Evolutionary conservation across 345 rosid species (phyloP).

Genomic region (Geranium brycei): DNA sequence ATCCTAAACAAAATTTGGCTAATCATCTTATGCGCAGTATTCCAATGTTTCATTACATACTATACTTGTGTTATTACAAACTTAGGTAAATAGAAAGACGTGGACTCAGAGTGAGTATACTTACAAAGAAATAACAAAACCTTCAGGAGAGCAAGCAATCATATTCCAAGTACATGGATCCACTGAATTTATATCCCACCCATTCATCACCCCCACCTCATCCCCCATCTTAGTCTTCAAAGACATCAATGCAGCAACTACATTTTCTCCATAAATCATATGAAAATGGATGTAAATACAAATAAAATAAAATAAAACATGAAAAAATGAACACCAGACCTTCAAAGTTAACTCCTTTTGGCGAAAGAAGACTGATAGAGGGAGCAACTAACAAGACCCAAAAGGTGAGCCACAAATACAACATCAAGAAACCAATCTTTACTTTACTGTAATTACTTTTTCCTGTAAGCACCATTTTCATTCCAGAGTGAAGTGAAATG

Average conservation of each 20-base stretch:
- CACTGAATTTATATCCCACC: slow-evolving; percentile 95
- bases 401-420: slow-evolving; percentile 17
- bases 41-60: too few species aligned
- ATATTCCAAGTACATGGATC: slow-evolving; percentile 98
- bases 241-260: slow-evolving; percentile 89
- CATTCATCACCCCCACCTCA: slow-evolving; percentile 42
- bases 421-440: slow-evolving; percentile 15
- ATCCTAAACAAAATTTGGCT: too few species aligned
- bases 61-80: too few species aligned
- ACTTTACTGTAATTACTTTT: not conserved
- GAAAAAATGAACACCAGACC: slow-evolving; percentile 18
- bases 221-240: slow-evolving; percentile 73
- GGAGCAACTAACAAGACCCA: slow-evolving; percentile 24
- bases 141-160: slow-evolving; percentile 80
- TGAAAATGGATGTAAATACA: too few species aligned
- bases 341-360: slow-evolving; percentile 90
- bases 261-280: not conserved
- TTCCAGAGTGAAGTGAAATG: too few species aligned
- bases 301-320: not conserved
- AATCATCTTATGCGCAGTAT: too few species aligned
- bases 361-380: slow-evolving; percentile 67
- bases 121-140: slow-evolving; percentile 70
- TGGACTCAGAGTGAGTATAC: too few species aligned
- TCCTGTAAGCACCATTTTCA: too few species aligned
- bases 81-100: not conserved